Percentiles rank a stretch among this genome's conserved stretches.
Evolutionary conservation across 78 protist genomes (phyloP).

Genomic region (Cyanophora paradoxa): DNA sequence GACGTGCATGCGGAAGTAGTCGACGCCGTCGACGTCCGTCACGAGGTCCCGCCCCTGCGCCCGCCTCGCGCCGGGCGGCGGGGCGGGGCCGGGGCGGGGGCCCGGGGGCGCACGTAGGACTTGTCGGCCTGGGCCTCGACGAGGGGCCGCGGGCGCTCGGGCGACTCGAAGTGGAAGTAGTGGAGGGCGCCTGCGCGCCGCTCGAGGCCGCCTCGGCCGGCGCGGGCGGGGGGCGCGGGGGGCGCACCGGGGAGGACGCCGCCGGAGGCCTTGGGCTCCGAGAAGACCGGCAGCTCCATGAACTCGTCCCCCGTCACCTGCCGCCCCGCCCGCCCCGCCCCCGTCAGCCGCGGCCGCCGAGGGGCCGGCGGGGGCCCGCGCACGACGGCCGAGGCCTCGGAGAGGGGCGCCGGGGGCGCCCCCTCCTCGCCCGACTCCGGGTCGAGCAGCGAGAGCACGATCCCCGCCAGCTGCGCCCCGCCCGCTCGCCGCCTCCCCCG

Average conservation of each 20-base stretch:
- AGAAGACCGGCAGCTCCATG: neutral
- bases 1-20: too few relatives aligned
- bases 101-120: neutral
- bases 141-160: neutral
- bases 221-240: neutral
- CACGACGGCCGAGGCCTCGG: too few relatives aligned
- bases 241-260: neutral
- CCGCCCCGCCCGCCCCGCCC: too few relatives aligned
- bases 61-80: too few relatives aligned
- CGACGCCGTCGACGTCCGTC: too few relatives aligned
- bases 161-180: neutral
- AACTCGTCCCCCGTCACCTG: too few relatives aligned
- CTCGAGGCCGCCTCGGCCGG: neutral
- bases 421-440: neutral
- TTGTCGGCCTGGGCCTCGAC: neutral
- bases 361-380: too few relatives aligned
- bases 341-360: too few relatives aligned
- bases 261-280: neutral
- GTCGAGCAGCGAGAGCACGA: neutral
- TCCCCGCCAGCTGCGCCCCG: neutral
- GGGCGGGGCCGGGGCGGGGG: too few relatives aligned
- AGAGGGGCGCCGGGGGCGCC: neutral
- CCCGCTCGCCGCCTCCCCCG: too few relatives aligned
- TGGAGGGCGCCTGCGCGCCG: neutral
- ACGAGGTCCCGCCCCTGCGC: too few relatives aligned